These are phyloP conservation scores for Ilyonectria destructans DNA, from an alignment of 2,329 filamentous ascomycete species.

Conservation along the genomic window DNA sequence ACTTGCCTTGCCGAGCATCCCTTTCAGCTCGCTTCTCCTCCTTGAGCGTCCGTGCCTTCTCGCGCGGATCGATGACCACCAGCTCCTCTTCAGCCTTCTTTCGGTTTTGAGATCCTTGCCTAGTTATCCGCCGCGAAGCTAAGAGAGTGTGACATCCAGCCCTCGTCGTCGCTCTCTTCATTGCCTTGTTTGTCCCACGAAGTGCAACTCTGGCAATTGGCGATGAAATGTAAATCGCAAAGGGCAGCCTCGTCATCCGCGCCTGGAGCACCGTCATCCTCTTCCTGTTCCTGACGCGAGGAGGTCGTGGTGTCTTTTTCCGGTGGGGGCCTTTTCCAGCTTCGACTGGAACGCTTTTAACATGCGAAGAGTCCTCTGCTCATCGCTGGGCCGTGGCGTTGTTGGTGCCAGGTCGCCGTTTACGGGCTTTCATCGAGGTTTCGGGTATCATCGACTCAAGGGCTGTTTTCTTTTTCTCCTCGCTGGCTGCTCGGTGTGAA, in stretches of 20 bases:
- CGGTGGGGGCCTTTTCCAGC: slow-evolving; percentile 71
- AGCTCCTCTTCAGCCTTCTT: slow-evolving; percentile 92
- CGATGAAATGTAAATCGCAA: slow-evolving; percentile 97
- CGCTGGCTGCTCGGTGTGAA: slow-evolving; percentile 63
- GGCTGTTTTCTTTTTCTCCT: slow-evolving; percentile 76
- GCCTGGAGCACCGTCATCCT: slow-evolving; percentile 42
- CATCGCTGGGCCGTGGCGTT: slow-evolving; percentile 68
- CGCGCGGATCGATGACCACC: slow-evolving; percentile 92
- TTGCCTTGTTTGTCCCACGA: slow-evolving; percentile 82
- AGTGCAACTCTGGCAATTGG: slow-evolving; percentile 92
- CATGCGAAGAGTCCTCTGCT: slow-evolving; percentile 77
- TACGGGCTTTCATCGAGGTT: slow-evolving; percentile 80
- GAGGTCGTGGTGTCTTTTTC: slow-evolving; percentile 54
- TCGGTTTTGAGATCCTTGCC: slow-evolving; percentile 95
- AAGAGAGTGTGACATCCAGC: slow-evolving; percentile 90
- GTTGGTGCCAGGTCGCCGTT: slow-evolving; percentile 74
- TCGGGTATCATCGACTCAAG: slow-evolving; percentile 83
- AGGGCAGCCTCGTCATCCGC: slow-evolving; percentile 79
- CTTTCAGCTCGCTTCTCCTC: slow-evolving; percentile 75
- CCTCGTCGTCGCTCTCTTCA: slow-evolving; percentile 74
- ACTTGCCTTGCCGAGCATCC: slow-evolving; percentile 68
- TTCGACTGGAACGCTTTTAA: slow-evolving; percentile 87
- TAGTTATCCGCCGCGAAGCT: slow-evolving; percentile 89
- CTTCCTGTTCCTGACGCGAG: slow-evolving; percentile 44
- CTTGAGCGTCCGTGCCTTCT: slow-evolving; percentile 82